Evolutionary conservation across 305 asterid species (phyloP).

Genomic region (Solanum aculeatissimum): DNA sequence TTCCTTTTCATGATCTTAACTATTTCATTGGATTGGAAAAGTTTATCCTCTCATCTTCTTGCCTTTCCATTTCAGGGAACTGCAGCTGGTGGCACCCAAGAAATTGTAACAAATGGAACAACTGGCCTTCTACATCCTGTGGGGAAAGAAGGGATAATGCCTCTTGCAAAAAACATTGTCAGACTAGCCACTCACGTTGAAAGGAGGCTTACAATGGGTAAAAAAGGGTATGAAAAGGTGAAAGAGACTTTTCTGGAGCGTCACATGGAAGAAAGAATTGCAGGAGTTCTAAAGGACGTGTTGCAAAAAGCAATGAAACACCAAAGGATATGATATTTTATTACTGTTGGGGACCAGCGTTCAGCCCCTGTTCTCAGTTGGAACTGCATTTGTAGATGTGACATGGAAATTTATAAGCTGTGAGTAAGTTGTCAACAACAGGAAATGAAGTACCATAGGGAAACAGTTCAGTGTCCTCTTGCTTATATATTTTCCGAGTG

Average conservation of each 20-base stretch:
- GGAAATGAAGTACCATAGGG: background rate
- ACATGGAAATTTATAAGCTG: background rate
- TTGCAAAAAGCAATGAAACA: slow-evolving; percentile 40
- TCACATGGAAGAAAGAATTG: slow-evolving; percentile 72
- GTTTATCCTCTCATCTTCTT: background rate
- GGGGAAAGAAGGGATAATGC: slow-evolving; percentile 80
- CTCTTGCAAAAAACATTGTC: slow-evolving; percentile 66
- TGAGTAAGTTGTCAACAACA: background rate
- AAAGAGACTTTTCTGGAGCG: slow-evolving; percentile 66
- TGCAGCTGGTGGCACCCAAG: slow-evolving; percentile 93
- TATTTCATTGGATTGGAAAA: background rate
- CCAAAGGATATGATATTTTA: background rate
- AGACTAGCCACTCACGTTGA: slow-evolving; percentile 47
- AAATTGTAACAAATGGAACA: slow-evolving; percentile 69
- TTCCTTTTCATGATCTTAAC: background rate
- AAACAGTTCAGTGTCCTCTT: background rate
- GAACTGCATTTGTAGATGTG: background rate
- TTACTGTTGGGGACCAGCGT: background rate
- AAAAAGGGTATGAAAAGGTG: slow-evolving; percentile 53
- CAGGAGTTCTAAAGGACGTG: slow-evolving; percentile 61
- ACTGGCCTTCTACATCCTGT: slow-evolving; percentile 87
- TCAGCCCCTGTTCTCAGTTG: background rate
- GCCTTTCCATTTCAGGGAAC: slow-evolving; percentile 53
- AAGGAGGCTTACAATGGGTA: slow-evolving; percentile 62
- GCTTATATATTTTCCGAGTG: background rate